Conservation (phyloP, 2,329 filamentous ascomycete genomes). For the Orbilia blumenaviensis region DNA sequence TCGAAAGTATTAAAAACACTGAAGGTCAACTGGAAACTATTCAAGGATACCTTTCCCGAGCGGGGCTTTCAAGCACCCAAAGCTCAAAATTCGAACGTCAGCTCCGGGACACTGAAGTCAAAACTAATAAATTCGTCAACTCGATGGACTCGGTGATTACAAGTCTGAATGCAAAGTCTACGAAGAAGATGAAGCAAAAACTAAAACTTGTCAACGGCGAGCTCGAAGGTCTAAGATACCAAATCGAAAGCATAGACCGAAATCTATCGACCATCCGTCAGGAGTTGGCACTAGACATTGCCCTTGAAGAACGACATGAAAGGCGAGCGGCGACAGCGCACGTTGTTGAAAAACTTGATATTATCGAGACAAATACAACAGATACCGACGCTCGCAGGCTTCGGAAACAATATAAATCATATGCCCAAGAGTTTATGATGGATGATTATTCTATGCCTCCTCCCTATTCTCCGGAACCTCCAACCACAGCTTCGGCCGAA, state of each 20-base stretch:
- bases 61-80: constrained; percentile 6
- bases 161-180: background rate
- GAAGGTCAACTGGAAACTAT: constrained; percentile 2
- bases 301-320: constrained; percentile 10
- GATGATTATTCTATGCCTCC: constrained; percentile 1
- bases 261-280: constrained; percentile 17
- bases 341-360: constrained; percentile 2
- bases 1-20: constrained; percentile 11
- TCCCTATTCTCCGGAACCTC: background rate
- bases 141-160: background rate
- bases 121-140: constrained; percentile 4
- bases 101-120: constrained; percentile 5
- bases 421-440: constrained; percentile 7
- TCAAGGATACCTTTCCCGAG: constrained; percentile 11
- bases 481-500: background rate
- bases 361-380: constrained; percentile 12
- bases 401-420: constrained; percentile 10
- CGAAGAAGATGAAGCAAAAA: constrained; percentile 14
- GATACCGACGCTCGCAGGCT: background rate
- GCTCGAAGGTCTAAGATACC: background rate
- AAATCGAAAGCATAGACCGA: constrained; percentile 8
- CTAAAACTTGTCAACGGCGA: constrained; percentile 1
- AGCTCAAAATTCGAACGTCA: background rate
- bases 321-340: background rate
- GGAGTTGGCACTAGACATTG: background rate